Percentiles rank a stretch among this genome's conserved stretches.
These are phyloP conservation scores for Solanum hybrid DNA, from an alignment of 305 asterid species.

Conservation along the genomic window DNA sequence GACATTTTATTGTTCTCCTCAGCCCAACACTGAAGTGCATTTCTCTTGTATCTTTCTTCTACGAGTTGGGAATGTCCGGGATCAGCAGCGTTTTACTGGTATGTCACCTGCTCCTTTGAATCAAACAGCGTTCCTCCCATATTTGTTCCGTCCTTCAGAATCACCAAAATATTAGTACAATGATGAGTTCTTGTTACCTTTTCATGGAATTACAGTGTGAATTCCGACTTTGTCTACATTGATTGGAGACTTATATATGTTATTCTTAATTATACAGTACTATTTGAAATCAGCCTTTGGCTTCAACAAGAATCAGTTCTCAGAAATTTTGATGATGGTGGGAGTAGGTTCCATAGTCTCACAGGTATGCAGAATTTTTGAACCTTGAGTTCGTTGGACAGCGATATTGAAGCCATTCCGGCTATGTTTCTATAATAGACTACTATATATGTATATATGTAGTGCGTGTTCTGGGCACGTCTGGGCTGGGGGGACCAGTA, in stretches of 20 bases:
- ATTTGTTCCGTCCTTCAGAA: too few species aligned
- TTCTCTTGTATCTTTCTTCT: conserved; percentile 75
- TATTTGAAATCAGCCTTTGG: conserved; percentile 82
- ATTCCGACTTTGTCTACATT: neutral
- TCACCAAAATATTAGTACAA: neutral
- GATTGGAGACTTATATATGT: neutral
- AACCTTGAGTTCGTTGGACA: neutral
- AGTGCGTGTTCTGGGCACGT: neutral
- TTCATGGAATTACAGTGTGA: neutral
- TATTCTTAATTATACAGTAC: conserved; percentile 45
- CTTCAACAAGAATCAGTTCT: conserved; percentile 74
- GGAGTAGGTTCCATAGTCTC: conserved; percentile 89
- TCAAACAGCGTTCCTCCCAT: neutral
- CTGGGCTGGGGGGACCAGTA: too few species aligned
- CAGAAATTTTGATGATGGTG: conserved; percentile 82
- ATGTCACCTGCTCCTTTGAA: conserved; percentile 10
- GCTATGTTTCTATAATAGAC: neutral
- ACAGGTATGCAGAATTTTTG: conserved; percentile 47
- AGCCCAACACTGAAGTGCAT: conserved; percentile 67
- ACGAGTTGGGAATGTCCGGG: conserved; percentile 88
- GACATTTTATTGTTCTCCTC: conserved; percentile 13
- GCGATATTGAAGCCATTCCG: neutral
- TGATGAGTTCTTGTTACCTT: neutral
- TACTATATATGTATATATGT: too few species aligned
- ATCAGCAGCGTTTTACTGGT: conserved; percentile 72